phyloP scores from a whole-genome alignment of 768 basidiomycete genomes.

The Pleurotus sapidus region DNA sequence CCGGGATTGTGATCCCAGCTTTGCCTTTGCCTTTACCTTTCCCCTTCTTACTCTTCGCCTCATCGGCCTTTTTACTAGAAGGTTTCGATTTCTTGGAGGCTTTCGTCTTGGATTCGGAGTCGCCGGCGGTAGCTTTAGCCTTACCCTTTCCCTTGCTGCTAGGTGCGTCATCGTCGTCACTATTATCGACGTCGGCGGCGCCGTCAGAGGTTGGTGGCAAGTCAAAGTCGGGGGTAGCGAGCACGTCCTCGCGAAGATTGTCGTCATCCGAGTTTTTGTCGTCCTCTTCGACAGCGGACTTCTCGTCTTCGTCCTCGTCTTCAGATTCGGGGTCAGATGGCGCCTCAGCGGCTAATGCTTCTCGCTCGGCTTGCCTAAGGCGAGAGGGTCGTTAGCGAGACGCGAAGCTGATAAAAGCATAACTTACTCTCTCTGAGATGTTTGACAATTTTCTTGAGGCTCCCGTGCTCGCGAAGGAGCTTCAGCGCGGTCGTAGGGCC shows the following conservation, averaged over 20 bases:
- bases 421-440: conserved; percentile 71
- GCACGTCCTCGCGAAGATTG: too few species aligned
- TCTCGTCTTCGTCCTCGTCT: too few species aligned
- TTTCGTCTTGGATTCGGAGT: too few species aligned
- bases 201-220: too few species aligned
- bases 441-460: conserved; percentile 68
- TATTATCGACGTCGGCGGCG: too few species aligned
- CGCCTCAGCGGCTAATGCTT: conserved; percentile 37
- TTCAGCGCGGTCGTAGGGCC: conserved; percentile 96
- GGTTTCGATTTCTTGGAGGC: too few species aligned
- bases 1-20: conserved; percentile 80
- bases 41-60: conserved; percentile 30
- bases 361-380: conserved; percentile 37
- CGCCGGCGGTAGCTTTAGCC: too few species aligned
- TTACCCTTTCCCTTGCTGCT: too few species aligned
- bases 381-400: neutral
- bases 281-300: too few species aligned
- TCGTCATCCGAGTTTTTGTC: too few species aligned
- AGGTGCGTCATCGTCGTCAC: too few species aligned
- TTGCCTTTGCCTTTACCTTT: conserved; percentile 71
- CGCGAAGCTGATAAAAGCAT: neutral
- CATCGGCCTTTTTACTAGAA: conserved; percentile 13
- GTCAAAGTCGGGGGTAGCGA: too few species aligned
- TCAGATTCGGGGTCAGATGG: conserved; percentile 11
- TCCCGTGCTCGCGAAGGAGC: conserved; percentile 79